Percentiles rank a stretch among this genome's conserved stretches.
Evolutionary conservation across 139 green algal species (phyloP).

Genomic region (Chlamydomonas incerta): DNA sequence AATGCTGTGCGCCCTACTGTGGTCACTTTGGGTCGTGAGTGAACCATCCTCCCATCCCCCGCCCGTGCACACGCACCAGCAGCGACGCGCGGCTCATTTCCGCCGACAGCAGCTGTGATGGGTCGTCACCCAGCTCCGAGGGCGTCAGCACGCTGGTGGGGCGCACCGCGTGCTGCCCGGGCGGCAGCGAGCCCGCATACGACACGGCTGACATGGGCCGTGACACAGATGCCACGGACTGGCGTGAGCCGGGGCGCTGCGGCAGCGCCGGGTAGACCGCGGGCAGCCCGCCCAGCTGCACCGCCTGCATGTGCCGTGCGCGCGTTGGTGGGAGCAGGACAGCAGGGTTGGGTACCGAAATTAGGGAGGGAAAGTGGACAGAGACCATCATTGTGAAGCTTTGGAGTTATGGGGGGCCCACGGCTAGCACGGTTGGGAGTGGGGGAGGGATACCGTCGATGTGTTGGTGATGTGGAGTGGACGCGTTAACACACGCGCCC

Average conservation of each 20-base stretch:
- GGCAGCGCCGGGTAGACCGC: neutral
- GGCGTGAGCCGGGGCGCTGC: neutral
- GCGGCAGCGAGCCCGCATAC: neutral
- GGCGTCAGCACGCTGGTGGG: conserved; percentile 25
- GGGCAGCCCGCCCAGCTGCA: conserved; percentile 8
- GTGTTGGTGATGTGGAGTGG: too few relatives aligned
- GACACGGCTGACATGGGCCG: conserved; percentile 4
- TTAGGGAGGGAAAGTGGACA: neutral
- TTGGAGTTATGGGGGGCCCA: too few relatives aligned
- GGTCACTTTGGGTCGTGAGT: too few relatives aligned
- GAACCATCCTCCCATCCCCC: too few relatives aligned
- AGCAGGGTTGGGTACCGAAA: neutral
- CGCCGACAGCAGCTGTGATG: neutral
- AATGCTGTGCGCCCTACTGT: too few relatives aligned
- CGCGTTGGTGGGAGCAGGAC: neutral
- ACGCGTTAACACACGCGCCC: too few relatives aligned
- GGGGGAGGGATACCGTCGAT: too few relatives aligned
- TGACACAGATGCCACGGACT: neutral
- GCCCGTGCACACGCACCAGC: neutral
- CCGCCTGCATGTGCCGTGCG: neutral
- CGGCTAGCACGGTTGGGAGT: too few relatives aligned
- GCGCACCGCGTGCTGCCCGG: neutral
- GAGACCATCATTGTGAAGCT: neutral
- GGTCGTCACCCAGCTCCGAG: conserved; percentile 21
- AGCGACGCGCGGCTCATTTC: conserved; percentile 11